Percentiles rank a stretch among this genome's conserved stretches.
Conservation (phyloP, 306 rosid genomes). For the Casuarina glauca region DNA sequence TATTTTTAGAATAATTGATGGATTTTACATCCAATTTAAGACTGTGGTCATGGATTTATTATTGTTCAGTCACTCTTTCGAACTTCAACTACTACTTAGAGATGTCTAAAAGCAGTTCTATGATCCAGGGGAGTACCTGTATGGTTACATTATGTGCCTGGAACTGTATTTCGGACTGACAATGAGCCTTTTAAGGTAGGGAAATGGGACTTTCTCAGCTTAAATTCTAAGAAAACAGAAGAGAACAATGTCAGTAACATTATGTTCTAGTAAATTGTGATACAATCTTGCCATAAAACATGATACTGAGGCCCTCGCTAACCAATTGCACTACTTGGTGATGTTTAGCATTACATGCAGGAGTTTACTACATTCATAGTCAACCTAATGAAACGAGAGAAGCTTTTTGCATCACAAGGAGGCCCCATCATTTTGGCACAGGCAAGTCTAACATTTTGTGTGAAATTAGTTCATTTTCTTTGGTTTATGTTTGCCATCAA, state of each 20-base stretch:
- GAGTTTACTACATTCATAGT: constrained; percentile 79
- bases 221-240: neutral
- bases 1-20: neutral
- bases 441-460: constrained; percentile 56
- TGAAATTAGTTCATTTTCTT: neutral
- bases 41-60: neutral
- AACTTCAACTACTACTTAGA: constrained; percentile 15
- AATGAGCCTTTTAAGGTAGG: constrained; percentile 80
- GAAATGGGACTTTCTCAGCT: constrained; percentile 22
- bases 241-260: neutral
- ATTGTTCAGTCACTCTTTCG: constrained; percentile 3
- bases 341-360: constrained; percentile 75
- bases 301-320: constrained; percentile 17
- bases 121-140: constrained; percentile 88
- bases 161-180: constrained; percentile 85
- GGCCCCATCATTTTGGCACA: constrained; percentile 95
- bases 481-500: neutral
- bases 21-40: neutral
- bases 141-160: constrained; percentile 90
- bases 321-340: constrained; percentile 32
- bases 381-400: constrained; percentile 87
- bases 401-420: constrained; percentile 85
- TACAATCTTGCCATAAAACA: constrained; percentile 6
- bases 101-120: constrained; percentile 25
- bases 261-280: neutral